Conservation (phyloP, 345 rosid genomes). For the Lepidium africanum region DNA sequence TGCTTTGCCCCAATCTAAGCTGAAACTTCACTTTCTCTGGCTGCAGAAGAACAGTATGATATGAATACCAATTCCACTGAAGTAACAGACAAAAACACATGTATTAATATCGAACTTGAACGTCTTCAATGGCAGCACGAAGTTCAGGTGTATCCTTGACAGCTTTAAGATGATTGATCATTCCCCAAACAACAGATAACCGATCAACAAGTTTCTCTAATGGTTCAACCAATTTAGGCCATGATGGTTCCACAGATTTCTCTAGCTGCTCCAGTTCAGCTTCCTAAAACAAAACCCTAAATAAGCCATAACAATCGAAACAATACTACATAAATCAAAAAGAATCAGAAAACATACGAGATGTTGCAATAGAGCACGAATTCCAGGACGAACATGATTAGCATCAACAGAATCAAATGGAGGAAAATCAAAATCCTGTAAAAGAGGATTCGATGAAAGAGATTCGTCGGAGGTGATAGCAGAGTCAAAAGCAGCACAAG, state of each 20-base stretch:
- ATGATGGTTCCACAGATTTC: slow-evolving; percentile 66
- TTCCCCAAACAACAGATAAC: slow-evolving; percentile 66
- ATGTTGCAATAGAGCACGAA: slow-evolving; percentile 53
- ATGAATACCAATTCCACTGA: not conserved
- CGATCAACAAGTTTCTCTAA: slow-evolving; percentile 68
- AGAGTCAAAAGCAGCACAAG: slow-evolving; percentile 20
- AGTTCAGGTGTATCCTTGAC: slow-evolving; percentile 74
- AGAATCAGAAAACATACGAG: slow-evolving; percentile 34
- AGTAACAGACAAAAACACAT: not conserved
- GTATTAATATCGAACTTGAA: slow-evolving; percentile 40
- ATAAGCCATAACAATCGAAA: not conserved
- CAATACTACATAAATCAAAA: not conserved
- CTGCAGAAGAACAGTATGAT: slow-evolving; percentile 30
- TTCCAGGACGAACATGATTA: slow-evolving; percentile 61
- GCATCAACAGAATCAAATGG: slow-evolving; percentile 61
- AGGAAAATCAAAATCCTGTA: slow-evolving; percentile 67
- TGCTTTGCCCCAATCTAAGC: slow-evolving; percentile 75
- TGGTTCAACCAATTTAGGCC: slow-evolving; percentile 84
- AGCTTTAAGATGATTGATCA: slow-evolving; percentile 64
- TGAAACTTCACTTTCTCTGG: slow-evolving; percentile 70
- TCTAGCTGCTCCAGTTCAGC: slow-evolving; percentile 66
- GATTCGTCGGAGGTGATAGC: not conserved
- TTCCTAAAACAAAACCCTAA: slow-evolving; percentile 26
- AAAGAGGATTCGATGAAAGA: slow-evolving; percentile 46
- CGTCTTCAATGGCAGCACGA: slow-evolving; percentile 80